Conservation (phyloP, 106 monocot genomes). For the Platanthera zijinensis region DNA sequence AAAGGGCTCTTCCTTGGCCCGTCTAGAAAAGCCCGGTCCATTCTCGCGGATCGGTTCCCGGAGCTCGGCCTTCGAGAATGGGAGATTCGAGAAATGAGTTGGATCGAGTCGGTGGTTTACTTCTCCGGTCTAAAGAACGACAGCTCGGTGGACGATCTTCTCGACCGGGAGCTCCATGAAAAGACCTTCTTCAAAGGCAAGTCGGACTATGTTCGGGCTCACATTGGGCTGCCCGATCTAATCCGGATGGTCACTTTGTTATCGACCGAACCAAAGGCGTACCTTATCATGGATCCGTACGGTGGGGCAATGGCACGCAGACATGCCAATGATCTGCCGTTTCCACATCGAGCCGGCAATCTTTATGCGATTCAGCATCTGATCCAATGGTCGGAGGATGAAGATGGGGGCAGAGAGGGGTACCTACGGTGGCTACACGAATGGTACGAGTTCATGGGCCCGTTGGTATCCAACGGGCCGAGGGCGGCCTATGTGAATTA, state of each 20-base stretch:
- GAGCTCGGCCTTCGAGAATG: constrained; percentile 10
- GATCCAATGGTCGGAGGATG: constrained; percentile 36
- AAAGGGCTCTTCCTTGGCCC: constrained; percentile 41
- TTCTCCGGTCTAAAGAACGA: constrained; percentile 36
- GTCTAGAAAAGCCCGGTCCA: constrained; percentile 1
- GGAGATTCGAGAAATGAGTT: constrained; percentile 41
- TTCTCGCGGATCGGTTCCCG: constrained; percentile 17
- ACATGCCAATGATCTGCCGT: constrained; percentile 24
- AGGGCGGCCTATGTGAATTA: constrained; percentile 66
- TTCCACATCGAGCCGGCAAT: constrained; percentile 50
- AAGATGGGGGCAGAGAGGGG: constrained; percentile 13
- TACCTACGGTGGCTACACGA: constrained; percentile 33
- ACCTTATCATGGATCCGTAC: constrained; percentile 60
- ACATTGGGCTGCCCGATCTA: constrained; percentile 11
- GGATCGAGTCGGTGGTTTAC: constrained; percentile 43
- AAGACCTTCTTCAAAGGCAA: constrained; percentile 66
- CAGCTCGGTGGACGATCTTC: constrained; percentile 25
- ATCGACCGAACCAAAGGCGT: constrained; percentile 28
- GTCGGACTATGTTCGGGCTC: constrained; percentile 47
- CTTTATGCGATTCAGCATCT: constrained; percentile 46
- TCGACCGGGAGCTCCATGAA: constrained; percentile 16
- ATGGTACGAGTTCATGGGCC: constrained; percentile 37
- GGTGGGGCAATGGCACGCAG: constrained; percentile 49
- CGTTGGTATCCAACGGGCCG: constrained; percentile 33
- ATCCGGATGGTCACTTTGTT: constrained; percentile 8